These are phyloP conservation scores for Aureobasidium sp. DNA, from an alignment of 2,329 filamentous ascomycete species.

Conservation along the genomic window DNA sequence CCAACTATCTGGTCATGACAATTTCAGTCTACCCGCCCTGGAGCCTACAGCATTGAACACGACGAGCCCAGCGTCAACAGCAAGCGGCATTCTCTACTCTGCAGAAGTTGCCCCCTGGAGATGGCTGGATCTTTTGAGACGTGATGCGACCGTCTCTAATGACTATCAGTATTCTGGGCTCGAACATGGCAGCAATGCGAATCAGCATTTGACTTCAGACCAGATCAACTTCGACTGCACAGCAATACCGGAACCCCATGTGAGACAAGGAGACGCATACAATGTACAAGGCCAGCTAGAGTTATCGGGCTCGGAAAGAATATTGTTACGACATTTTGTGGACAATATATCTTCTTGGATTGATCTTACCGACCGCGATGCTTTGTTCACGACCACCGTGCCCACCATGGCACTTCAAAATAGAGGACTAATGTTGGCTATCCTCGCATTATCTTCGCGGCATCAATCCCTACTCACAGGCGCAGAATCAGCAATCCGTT, in stretches of 20 bases:
- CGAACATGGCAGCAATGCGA: background rate
- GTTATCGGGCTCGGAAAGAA: slow-evolving; percentile 27
- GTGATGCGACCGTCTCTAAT: background rate
- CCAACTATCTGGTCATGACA: background rate
- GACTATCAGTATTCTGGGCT: background rate
- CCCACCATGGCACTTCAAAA: slow-evolving; percentile 44
- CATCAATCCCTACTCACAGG: slow-evolving; percentile 34
- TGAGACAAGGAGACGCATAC: background rate
- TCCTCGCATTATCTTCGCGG: slow-evolving; percentile 50
- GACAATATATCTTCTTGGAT: slow-evolving; percentile 33
- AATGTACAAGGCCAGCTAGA: background rate
- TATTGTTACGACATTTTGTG: slow-evolving; percentile 36
- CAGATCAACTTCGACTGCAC: background rate
- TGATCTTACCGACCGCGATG: slow-evolving; percentile 39
- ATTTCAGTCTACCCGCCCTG: background rate
- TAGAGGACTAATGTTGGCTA: slow-evolving; percentile 50
- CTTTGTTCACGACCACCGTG: slow-evolving; percentile 33
- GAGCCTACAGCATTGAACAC: background rate
- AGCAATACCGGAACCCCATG: too few relatives aligned
- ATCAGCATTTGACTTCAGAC: background rate
- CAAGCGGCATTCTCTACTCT: background rate
- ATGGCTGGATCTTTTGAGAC: background rate
- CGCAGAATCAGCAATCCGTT: background rate
- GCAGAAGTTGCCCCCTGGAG: background rate
- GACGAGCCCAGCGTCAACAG: background rate